These are phyloP conservation scores for Suhomyces sp. DNA, from an alignment of 805 yeast genomes.

Conservation along the genomic window DNA sequence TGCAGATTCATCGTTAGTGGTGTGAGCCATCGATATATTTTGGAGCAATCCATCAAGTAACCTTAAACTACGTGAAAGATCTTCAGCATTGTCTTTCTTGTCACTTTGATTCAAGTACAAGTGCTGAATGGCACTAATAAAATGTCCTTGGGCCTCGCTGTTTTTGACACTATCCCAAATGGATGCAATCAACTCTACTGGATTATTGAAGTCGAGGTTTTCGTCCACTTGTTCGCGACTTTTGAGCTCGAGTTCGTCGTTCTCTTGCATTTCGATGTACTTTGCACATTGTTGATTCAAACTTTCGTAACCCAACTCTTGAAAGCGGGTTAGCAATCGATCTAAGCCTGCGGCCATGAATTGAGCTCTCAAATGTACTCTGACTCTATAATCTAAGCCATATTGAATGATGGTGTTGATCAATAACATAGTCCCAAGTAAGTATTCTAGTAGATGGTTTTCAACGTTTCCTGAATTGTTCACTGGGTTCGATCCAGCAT, in stretches of 20 bases:
- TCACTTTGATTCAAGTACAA: conserved; percentile 56
- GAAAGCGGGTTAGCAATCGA: conserved; percentile 16
- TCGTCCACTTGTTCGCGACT: conserved; percentile 31
- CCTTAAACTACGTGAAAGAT: conserved; percentile 51
- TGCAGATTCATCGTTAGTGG: conserved; percentile 47
- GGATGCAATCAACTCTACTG: conserved; percentile 62
- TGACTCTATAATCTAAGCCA: conserved; percentile 42
- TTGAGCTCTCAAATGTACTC: conserved; percentile 58
- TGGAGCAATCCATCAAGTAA: conserved; percentile 65
- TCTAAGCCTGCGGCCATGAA: conserved; percentile 24
- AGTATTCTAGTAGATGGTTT: conserved; percentile 65
- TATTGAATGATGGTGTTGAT: conserved; percentile 59
- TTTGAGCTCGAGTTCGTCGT: conserved; percentile 50
- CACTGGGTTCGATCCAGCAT: conserved; percentile 18
- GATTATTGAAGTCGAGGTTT: conserved; percentile 63
- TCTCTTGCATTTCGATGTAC: conserved; percentile 54
- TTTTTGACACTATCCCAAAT: conserved; percentile 57
- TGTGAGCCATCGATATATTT: conserved; percentile 53
- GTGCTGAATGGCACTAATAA: conserved; percentile 65
- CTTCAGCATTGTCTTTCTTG: conserved; percentile 42
- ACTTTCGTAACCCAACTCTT: conserved; percentile 50
- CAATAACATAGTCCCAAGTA: conserved; percentile 66
- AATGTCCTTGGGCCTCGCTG: conserved; percentile 56
- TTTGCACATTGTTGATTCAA: conserved; percentile 64
- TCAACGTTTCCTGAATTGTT: conserved; percentile 52